phyloP scores from a whole-genome alignment of 1,284 basidiomycete genomes.

The Meripilus lineatus region DNA sequence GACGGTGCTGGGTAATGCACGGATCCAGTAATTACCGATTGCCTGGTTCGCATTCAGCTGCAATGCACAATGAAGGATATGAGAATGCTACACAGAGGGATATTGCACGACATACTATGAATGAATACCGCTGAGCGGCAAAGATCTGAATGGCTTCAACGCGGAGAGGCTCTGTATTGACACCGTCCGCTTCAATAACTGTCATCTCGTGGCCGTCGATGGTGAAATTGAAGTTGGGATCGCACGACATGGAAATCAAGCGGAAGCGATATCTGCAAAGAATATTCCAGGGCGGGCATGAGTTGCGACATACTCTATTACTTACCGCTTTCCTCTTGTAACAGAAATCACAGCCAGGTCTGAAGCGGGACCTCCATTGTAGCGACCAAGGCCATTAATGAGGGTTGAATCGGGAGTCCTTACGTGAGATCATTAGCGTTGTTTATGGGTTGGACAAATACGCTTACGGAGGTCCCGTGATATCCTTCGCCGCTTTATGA shows the following conservation, averaged over 20 bases:
- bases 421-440: background rate
- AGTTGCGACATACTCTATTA: background rate
- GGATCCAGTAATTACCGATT: conserved; percentile 37
- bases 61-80: background rate
- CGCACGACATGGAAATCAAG: conserved; percentile 44
- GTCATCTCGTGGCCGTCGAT: conserved; percentile 43
- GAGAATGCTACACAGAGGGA: conserved; percentile 6
- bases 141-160: conserved; percentile 39
- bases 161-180: conserved; percentile 33
- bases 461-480: conserved; percentile 6
- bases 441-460: conserved; percentile 1
- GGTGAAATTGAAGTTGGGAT: conserved; percentile 29
- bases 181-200: conserved; percentile 51
- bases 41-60: conserved; percentile 27
- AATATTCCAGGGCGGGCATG: conserved; percentile 6
- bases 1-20: conserved; percentile 31
- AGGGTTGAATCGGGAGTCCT: conserved; percentile 29
- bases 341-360: conserved; percentile 30
- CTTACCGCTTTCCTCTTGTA: conserved; percentile 27
- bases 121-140: conserved; percentile 33
- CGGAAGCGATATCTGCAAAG: conserved; percentile 31
- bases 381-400: conserved; percentile 46
- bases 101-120: conserved; percentile 9
- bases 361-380: conserved; percentile 16
- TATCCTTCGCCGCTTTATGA: conserved; percentile 9